Evolutionary conservation across 2,329 filamentous ascomycete genomes (phyloP), one percentile per base, ranked within the genome.

Genomic region (Colletotrichum sp.): DNA sequence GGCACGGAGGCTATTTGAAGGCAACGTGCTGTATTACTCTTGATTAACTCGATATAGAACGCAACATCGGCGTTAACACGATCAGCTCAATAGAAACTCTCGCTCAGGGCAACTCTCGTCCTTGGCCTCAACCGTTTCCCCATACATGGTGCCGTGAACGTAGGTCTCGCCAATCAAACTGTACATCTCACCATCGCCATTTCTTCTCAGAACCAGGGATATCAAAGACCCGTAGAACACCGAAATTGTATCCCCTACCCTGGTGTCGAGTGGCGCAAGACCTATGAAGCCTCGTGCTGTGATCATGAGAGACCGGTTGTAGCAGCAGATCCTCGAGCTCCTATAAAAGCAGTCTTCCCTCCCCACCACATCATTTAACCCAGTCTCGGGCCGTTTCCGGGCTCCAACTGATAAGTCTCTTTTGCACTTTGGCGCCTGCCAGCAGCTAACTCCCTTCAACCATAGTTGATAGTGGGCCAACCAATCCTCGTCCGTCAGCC

Each of bases 1-100:
- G 0, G 83, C 82, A 1, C 77, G 82, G 61, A 78, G 83, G 48
- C 73, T 84, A 0, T 83, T 84, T 66, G 83, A 84, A 59, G 83
- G 83, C 4, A 78, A 79, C 1, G 81, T 82, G 4, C 34, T 81
- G 8, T 83, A 83, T 59, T 83, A 82, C 9, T 61, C 69, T 14
- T 75, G 43, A 63, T 28, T 16, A 18, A 9, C 18, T 21, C 16
- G 7, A 59, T 14, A 34, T 18, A 21, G 0, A 34, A 28, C 26
- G 28, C 28, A 21, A 24, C 28, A 59, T 0, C 9, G 24, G 55
- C 24, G 55, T 18, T 0, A 59, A 21, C 2, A 21, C 10, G 1
- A 48, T 48, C 43, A 48, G 6, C 10, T 48, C 43, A 48, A 12
- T 3, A 13, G n/a, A 52, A 21, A 52, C 2, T 52, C 43, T 13